Evolutionary conservation across 2,329 filamentous ascomycete species (phyloP), one percentile per base, ranked within the genome.

Genomic region (Fusarium bactridioides): DNA sequence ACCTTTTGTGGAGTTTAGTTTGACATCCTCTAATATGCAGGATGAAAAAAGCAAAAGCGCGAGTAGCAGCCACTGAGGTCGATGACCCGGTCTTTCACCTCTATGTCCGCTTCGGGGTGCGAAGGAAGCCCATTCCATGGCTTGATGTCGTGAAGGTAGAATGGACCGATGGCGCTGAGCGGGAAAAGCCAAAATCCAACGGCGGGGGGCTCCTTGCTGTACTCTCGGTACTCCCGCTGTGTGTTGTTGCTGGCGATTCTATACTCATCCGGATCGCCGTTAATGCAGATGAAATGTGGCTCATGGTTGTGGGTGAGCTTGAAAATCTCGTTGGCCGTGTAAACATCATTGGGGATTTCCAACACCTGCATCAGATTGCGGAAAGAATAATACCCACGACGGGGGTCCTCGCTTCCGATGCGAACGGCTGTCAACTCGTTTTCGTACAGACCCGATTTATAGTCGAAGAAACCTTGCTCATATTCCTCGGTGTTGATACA

Each of bases 161-260:
- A 53, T 0, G 50, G 33, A 6, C 50, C 33, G 5, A 53, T 27
- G 23, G 7, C 13, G 10, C 40, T 31, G 23, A 61, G 16, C 3
- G 43, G 43, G 18, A 61, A 60, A 5, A 25, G 10, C 61, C 61
- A 63, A 23, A 61, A 63, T 15, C 61, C 61, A 21, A 61, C 1
- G 4, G 57, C 35, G 3, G 31, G 21, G 11, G 29, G 57, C 19
- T 15, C 19, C 15, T 11, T 16, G n/a, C 16, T 31, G 47, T 50
- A 31, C 10, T 50, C 15, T 29, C 27, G 10, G 13, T 29, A 47
- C 10, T 31, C 10, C 47, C 5, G 21, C 47, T 13, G 27, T 13
- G 21, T 7, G 6, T 18, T 31, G 47, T 18, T 18, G 27, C 16
- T 3, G 27, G 1, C 4, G 7, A 5, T 4, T n/a, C 15, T 23